phyloP scores from a whole-genome alignment of 306 rosid species.

The Elaeagnus macrophylla region DNA sequence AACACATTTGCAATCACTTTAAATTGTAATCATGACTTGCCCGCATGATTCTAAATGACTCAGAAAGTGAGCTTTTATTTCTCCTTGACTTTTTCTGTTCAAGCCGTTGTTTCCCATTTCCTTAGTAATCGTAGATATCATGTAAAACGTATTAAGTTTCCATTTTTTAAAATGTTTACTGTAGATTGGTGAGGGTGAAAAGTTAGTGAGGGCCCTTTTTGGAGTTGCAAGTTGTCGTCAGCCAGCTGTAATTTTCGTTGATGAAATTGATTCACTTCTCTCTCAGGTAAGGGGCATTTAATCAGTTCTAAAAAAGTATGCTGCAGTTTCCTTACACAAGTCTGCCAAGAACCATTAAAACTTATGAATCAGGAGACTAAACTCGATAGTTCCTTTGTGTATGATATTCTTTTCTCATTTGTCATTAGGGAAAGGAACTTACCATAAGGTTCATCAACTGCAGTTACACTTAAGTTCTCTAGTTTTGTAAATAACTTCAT shows the following conservation, averaged over 20 bases:
- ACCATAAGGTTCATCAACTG: slow-evolving; percentile 12
- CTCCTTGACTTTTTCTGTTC: slow-evolving; percentile 7
- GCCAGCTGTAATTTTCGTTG: slow-evolving; percentile 96
- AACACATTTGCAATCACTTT: slow-evolving; percentile 11
- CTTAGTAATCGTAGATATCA: slow-evolving; percentile 6
- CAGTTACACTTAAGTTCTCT: slow-evolving; percentile 2
- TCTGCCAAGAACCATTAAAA: not conserved
- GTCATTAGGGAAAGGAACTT: not conserved
- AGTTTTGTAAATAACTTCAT: slow-evolving; percentile 4
- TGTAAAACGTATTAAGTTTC: slow-evolving; percentile 13
- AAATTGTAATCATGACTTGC: slow-evolving; percentile 13
- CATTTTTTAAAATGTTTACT: slow-evolving; percentile 14
- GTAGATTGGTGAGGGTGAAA: slow-evolving; percentile 98
- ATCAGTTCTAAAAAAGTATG: slow-evolving; percentile 1
- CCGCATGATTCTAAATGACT: slow-evolving; percentile 9
- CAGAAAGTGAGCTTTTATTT: slow-evolving; percentile 9
- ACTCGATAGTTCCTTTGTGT: not conserved
- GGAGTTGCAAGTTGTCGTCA: slow-evolving; percentile 98
- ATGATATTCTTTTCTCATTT: not conserved
- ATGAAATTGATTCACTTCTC: slow-evolving; percentile 96
- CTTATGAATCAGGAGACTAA: not conserved
- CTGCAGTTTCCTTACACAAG: not conserved
- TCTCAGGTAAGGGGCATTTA: slow-evolving; percentile 57
- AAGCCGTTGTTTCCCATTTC: slow-evolving; percentile 3
- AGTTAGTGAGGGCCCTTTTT: slow-evolving; percentile 86